phyloP scores from a whole-genome alignment of 1,284 basidiomycete species.

The Microbotryum violaceum region DNA sequence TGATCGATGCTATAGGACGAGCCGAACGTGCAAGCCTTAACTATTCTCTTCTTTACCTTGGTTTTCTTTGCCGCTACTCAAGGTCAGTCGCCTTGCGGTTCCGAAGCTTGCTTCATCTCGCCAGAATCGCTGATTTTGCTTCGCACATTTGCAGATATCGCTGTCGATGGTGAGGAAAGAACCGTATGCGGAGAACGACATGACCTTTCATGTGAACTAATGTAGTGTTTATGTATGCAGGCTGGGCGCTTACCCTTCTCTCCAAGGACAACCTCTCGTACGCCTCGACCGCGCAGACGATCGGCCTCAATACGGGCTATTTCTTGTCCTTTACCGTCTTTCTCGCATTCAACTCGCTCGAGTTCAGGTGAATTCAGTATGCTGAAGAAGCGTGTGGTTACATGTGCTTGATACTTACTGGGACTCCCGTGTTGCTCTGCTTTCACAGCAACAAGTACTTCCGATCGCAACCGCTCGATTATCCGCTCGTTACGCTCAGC shows the following conservation, averaged over 20 bases:
- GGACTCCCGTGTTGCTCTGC: slow-evolving; percentile 7
- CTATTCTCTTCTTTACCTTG: slow-evolving; percentile 77
- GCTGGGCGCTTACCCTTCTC: slow-evolving; percentile 94
- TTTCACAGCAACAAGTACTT: slow-evolving; percentile 60
- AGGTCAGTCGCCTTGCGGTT: slow-evolving; percentile 49
- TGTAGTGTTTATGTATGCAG: slow-evolving; percentile 40
- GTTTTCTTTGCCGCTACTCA: slow-evolving; percentile 96
- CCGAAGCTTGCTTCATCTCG: not conserved
- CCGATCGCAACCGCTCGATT: slow-evolving; percentile 51
- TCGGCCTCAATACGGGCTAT: slow-evolving; percentile 92
- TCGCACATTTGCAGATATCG: slow-evolving; percentile 61
- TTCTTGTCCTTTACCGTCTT: slow-evolving; percentile 97
- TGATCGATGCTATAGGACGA: slow-evolving; percentile 52
- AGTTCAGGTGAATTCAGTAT: slow-evolving; percentile 63
- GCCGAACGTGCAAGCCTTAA: slow-evolving; percentile 72
- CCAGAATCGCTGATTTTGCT: not conserved
- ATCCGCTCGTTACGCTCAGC: slow-evolving; percentile 71
- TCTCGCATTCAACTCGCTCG: slow-evolving; percentile 88
- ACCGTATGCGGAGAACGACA: not conserved
- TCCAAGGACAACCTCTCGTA: slow-evolving; percentile 93
- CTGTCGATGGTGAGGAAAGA: slow-evolving; percentile 67
- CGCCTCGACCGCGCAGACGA: slow-evolving; percentile 95
- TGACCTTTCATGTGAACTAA: not conserved
- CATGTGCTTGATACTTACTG: not conserved
- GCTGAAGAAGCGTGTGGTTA: not conserved